Percentiles rank a stretch among this genome's conserved stretches.
Conservation (phyloP, 495 filamentous ascomycete genomes). For the Trichoderma erinaceum region DNA sequence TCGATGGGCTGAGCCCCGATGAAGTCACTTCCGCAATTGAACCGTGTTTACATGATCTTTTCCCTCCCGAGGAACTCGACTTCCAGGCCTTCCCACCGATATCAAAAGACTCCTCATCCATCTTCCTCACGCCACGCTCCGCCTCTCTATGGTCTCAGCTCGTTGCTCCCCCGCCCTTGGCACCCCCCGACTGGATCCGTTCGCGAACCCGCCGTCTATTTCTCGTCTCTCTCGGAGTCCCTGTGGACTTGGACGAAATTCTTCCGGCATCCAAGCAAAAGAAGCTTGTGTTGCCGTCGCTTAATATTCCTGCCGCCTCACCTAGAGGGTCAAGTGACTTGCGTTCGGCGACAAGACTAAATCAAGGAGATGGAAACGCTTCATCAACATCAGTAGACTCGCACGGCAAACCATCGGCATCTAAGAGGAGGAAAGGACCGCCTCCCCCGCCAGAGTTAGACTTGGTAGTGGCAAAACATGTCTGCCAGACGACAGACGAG, state of each 20-base stretch:
- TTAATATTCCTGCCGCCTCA: slow-evolving; percentile 54
- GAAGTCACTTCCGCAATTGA: slow-evolving; percentile 47
- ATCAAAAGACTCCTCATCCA: slow-evolving; percentile 45
- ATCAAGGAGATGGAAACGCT: slow-evolving; percentile 45
- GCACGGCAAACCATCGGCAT: slow-evolving; percentile 36
- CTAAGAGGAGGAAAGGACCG: slow-evolving; percentile 47
- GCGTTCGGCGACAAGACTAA: slow-evolving; percentile 45
- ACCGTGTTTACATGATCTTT: slow-evolving; percentile 51
- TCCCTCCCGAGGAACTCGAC: slow-evolving; percentile 47
- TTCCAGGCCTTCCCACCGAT: slow-evolving; percentile 40
- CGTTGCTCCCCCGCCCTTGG: slow-evolving; percentile 85
- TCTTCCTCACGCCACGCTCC: slow-evolving; percentile 65
- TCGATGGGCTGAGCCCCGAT: slow-evolving; percentile 51
- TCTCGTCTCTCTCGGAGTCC: slow-evolving; percentile 90
- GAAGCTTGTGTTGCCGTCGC: slow-evolving; percentile 87
- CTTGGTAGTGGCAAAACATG: slow-evolving; percentile 64
- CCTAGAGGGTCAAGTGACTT: slow-evolving; percentile 43
- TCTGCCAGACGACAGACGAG: slow-evolving; percentile 78
- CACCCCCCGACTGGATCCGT: slow-evolving; percentile 96
- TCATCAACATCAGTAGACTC: slow-evolving; percentile 53
- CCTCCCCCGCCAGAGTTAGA: slow-evolving; percentile 70
- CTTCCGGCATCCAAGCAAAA: slow-evolving; percentile 95
- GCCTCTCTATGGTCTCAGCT: slow-evolving; percentile 95
- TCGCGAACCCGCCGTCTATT: slow-evolving; percentile 94
- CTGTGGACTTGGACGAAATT: slow-evolving; percentile 95